Conservation (phyloP, 345 rosid species). For the Populus davidiana region DNA sequence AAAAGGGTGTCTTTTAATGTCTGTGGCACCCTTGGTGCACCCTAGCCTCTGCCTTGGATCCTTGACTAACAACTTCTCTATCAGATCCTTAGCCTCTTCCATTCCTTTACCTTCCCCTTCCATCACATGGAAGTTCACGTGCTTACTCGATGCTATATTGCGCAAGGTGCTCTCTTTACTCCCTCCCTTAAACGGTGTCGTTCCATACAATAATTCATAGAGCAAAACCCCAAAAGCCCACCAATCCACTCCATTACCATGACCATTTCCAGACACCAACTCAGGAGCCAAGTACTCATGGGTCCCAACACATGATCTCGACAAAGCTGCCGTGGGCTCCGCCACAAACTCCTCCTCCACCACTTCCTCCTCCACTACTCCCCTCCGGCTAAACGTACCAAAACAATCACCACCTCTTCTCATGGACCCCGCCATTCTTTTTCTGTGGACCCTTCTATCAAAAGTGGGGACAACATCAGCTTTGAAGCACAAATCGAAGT, state of each 20-base stretch:
- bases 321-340: slow-evolving; percentile 88
- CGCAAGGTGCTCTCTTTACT: slow-evolving; percentile 80
- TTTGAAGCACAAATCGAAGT: slow-evolving; percentile 82
- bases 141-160: slow-evolving; percentile 61
- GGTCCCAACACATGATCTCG: slow-evolving; percentile 90
- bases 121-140: slow-evolving; percentile 53
- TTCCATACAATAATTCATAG: slow-evolving; percentile 83
- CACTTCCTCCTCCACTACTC: slow-evolving; percentile 48
- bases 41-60: slow-evolving; percentile 73
- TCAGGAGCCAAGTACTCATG: slow-evolving; percentile 97
- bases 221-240: slow-evolving; percentile 85
- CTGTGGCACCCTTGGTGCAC: slow-evolving; percentile 78
- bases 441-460: slow-evolving; percentile 24
- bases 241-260: slow-evolving; percentile 95
- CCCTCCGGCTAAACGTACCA: slow-evolving; percentile 56
- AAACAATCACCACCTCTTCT: slow-evolving; percentile 45
- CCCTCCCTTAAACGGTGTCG: slow-evolving; percentile 75
- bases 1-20: slow-evolving; percentile 79
- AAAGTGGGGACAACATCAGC: slow-evolving; percentile 81
- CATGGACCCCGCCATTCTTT: slow-evolving; percentile 34
- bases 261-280: slow-evolving; percentile 86
- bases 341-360: slow-evolving; percentile 67
- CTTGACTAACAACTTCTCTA: slow-evolving; percentile 61
- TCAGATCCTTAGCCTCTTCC: slow-evolving; percentile 66
- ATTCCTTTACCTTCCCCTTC: slow-evolving; percentile 48